These are phyloP conservation scores for Whalleya microplaca DNA, from an alignment of 2,329 filamentous ascomycete genomes.

Conservation along the genomic window DNA sequence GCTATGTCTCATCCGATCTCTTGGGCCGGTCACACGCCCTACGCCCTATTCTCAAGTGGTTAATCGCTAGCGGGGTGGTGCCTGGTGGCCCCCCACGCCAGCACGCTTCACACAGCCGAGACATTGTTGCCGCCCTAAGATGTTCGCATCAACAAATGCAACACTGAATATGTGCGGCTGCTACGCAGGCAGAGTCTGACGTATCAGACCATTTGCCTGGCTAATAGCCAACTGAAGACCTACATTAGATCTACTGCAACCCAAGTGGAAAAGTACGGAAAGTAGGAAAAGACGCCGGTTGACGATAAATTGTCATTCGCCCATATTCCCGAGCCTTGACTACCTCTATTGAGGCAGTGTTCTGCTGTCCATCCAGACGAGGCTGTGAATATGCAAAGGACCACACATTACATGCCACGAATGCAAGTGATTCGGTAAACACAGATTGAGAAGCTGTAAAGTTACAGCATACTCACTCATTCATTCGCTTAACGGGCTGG, in stretches of 20 bases:
- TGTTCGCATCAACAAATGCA: background rate
- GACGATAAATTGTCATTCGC: constrained; percentile 2
- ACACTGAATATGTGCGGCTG: background rate
- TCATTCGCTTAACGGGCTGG: background rate
- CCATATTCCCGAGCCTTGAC: too few relatives aligned
- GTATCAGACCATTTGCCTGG: background rate
- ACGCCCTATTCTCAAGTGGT: background rate
- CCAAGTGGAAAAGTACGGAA: background rate
- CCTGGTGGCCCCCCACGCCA: background rate
- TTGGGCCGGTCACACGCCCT: constrained; percentile 22
- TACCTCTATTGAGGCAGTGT: constrained; percentile 20
- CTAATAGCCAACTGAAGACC: background rate
- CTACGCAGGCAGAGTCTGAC: background rate
- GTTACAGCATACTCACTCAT: background rate
- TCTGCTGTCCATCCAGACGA: background rate
- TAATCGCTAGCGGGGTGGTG: background rate
- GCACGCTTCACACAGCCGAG: too few relatives aligned
- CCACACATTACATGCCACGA: background rate
- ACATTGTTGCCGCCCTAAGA: too few relatives aligned
- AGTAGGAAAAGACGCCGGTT: background rate
- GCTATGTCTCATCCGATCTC: constrained; percentile 22
- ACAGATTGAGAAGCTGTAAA: background rate
- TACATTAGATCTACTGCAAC: background rate
- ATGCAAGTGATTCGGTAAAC: background rate
- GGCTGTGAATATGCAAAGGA: background rate